Percentiles rank a stretch among this genome's conserved stretches.
Evolutionary conservation across 139 green algal genomes (phyloP).

Genomic region (Chlamydomonas sphaeroides): DNA sequence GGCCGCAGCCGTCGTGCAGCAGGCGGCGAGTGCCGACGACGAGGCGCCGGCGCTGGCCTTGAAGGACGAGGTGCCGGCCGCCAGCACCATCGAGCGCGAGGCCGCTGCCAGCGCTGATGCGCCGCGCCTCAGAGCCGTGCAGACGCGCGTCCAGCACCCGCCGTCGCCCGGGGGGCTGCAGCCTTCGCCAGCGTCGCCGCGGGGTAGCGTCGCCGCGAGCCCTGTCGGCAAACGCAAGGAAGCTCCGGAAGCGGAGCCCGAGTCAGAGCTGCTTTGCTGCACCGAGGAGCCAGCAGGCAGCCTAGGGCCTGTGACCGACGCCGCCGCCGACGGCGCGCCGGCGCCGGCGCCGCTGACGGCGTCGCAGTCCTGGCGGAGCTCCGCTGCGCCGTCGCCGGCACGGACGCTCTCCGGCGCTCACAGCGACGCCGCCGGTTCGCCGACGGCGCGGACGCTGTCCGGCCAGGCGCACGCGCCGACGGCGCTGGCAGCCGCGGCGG

Average conservation of each 20-base stretch:
- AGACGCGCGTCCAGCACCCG: background rate
- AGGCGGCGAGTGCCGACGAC: too few species aligned
- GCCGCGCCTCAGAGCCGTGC: too few species aligned
- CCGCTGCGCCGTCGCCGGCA: too few species aligned
- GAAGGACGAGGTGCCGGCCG: too few species aligned
- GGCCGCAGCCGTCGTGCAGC: too few species aligned
- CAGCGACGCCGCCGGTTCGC: too few species aligned
- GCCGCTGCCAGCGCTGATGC: too few species aligned
- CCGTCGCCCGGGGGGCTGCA: background rate
- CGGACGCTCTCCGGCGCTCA: too few species aligned
- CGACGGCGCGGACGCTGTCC: too few species aligned
- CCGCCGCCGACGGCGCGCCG: background rate
- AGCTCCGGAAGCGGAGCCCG: constrained; percentile 10
- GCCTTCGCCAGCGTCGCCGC: background rate
- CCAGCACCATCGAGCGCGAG: too few species aligned
- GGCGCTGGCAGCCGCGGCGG: background rate
- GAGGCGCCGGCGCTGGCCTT: too few species aligned
- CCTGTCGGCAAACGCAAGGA: constrained; percentile 36
- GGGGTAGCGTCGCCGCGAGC: background rate
- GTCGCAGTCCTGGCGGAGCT: background rate
- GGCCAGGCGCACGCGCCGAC: too few species aligned
- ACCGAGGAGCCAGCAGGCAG: background rate
- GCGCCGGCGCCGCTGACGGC: background rate
- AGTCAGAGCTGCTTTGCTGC: constrained; percentile 11
- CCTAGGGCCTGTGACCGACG: background rate